Evolutionary conservation across 2,329 filamentous ascomycete species (phyloP).

Genomic region (Calonectria pteridis): DNA sequence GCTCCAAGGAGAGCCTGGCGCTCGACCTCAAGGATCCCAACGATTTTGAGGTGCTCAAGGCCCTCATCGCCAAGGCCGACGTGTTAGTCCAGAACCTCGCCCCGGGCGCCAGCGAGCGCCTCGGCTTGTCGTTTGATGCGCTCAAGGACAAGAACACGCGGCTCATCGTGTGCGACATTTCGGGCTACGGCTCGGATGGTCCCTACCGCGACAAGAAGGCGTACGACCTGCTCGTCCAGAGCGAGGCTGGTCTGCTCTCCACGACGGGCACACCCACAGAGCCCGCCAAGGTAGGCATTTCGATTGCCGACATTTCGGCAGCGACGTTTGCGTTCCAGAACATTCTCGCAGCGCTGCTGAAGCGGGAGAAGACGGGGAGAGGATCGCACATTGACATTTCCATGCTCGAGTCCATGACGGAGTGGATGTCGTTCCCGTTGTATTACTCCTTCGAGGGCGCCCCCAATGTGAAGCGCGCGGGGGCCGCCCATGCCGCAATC

Average conservation of each 20-base stretch:
- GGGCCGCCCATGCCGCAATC: slow-evolving; percentile 66
- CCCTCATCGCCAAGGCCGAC: slow-evolving; percentile 59
- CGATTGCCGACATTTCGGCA: slow-evolving; percentile 66
- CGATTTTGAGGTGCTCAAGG: slow-evolving; percentile 58
- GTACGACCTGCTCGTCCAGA: slow-evolving; percentile 67
- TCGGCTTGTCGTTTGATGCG: slow-evolving; percentile 61
- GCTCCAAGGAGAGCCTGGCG: slow-evolving; percentile 66
- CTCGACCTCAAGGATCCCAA: slow-evolving; percentile 60
- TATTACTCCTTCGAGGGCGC: slow-evolving; percentile 65
- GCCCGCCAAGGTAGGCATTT: slow-evolving; percentile 65
- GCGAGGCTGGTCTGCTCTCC: slow-evolving; percentile 64
- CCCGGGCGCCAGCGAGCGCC: slow-evolving; percentile 60
- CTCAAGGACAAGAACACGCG: slow-evolving; percentile 56
- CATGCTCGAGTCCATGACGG: slow-evolving; percentile 69
- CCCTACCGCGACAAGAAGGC: slow-evolving; percentile 67
- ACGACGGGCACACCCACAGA: slow-evolving; percentile 60
- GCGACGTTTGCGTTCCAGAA: slow-evolving; percentile 66
- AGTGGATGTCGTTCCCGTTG: slow-evolving; percentile 70
- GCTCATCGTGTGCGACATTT: slow-evolving; percentile 67
- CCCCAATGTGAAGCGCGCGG: slow-evolving; percentile 56
- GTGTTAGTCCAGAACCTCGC: slow-evolving; percentile 67
- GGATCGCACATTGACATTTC: slow-evolving; percentile 66
- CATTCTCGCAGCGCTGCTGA: slow-evolving; percentile 63
- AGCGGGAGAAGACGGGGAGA: slow-evolving; percentile 60
- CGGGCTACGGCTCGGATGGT: slow-evolving; percentile 63